Percentiles rank a stretch among this genome's conserved stretches.
These are phyloP conservation scores for Elongisporangium anandrum DNA, from an alignment of 352 stramenopile species.

Conservation along the genomic window DNA sequence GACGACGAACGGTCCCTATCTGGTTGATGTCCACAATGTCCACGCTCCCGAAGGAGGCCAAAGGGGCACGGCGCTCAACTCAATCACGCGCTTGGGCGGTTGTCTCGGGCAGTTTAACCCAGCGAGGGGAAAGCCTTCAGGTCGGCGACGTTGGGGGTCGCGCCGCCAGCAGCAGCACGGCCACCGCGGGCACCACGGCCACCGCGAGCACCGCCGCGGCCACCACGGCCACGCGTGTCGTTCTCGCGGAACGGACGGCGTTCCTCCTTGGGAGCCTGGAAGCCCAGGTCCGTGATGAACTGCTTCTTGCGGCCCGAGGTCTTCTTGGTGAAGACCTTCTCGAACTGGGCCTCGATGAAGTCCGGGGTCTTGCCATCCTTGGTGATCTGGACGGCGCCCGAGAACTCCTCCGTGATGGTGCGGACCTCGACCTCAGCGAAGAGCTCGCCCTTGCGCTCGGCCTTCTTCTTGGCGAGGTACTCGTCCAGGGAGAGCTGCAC, in stretches of 20 bases:
- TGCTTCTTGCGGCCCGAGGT: slow-evolving; percentile 93
- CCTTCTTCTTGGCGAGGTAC: slow-evolving; percentile 82
- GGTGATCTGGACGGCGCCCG: slow-evolving; percentile 58
- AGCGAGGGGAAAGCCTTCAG: slow-evolving; percentile 84
- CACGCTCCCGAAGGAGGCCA: too few species aligned
- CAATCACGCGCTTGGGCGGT: slow-evolving; percentile 30
- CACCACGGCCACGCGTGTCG: slow-evolving; percentile 41
- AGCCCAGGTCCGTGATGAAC: slow-evolving; percentile 85
- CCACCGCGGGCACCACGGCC: slow-evolving; percentile 38
- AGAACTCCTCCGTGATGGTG: slow-evolving; percentile 90
- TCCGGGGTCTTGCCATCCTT: slow-evolving; percentile 87
- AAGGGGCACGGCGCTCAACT: slow-evolving; percentile 25
- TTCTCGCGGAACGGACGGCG: slow-evolving; percentile 57
- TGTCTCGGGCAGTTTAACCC: slow-evolving; percentile 53
- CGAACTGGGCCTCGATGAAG: slow-evolving; percentile 84
- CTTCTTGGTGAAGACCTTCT: slow-evolving; percentile 96
- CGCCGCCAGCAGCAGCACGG: slow-evolving; percentile 39
- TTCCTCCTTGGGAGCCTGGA: slow-evolving; percentile 66
- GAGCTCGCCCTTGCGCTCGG: slow-evolving; percentile 60
- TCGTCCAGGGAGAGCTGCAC: slow-evolving; percentile 81
- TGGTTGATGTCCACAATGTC: slow-evolving; percentile 34
- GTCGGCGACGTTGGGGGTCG: slow-evolving; percentile 74
- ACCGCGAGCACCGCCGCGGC: slow-evolving; percentile 41
- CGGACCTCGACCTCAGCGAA: slow-evolving; percentile 80
- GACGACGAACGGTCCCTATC: slow-evolving; percentile 55